A percentile compares a stretch with the other conserved stretches of the same genome.
phyloP scores from a whole-genome alignment of 495 filamentous ascomycete genomes.

The Penicillium argentinense region DNA sequence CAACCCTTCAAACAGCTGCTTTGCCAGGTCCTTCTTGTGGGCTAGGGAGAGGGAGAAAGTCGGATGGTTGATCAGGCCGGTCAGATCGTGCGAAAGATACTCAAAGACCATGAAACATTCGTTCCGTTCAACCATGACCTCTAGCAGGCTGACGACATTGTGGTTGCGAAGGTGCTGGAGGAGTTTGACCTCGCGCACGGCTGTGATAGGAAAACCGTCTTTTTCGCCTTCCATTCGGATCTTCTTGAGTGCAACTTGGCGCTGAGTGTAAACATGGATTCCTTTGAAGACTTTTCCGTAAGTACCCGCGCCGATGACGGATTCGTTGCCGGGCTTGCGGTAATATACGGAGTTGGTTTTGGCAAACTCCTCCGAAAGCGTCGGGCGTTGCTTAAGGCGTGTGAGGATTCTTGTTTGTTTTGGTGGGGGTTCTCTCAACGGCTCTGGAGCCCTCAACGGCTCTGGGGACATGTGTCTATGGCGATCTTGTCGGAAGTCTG shows the following conservation, averaged over 20 bases:
- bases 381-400: constrained; percentile 69
- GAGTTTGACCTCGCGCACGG: constrained; percentile 93
- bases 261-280: constrained; percentile 90
- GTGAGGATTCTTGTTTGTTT: constrained; percentile 71
- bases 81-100: constrained; percentile 93
- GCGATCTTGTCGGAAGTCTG: constrained; percentile 41
- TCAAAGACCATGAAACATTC: constrained; percentile 99
- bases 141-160: constrained; percentile 77
- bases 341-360: constrained; percentile 84
- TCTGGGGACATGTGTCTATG: constrained; percentile 39
- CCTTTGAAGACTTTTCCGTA: constrained; percentile 99
- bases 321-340: constrained; percentile 90
- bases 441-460: constrained; percentile 19
- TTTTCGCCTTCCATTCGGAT: constrained; percentile 95
- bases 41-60: constrained; percentile 80
- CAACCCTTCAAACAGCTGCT: constrained; percentile 91
- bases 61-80: constrained; percentile 87
- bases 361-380: constrained; percentile 67
- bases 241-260: constrained; percentile 89
- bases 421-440: constrained; percentile 31
- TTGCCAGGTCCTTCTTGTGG: constrained; percentile 91
- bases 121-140: constrained; percentile 98
- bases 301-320: constrained; percentile 88
- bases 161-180: constrained; percentile 89
- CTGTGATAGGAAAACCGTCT: constrained; percentile 96